Conservation (phyloP, 208 protist genomes). For the Leishmania mexicana region DNA sequence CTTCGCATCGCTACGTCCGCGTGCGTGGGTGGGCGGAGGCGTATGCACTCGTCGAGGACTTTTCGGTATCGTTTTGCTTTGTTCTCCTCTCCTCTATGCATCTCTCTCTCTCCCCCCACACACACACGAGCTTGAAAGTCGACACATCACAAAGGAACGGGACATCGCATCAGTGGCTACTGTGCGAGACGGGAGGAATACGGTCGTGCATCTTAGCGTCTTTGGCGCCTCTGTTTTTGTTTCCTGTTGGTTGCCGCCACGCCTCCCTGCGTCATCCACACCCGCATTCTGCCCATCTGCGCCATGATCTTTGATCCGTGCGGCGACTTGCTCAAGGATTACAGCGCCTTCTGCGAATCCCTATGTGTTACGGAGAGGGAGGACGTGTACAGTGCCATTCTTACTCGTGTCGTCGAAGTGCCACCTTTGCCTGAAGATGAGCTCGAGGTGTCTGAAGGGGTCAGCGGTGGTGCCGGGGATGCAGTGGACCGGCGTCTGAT, state of each 20-base stretch:
- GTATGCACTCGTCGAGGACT: background rate
- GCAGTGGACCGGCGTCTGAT: background rate
- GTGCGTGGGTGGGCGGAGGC: background rate
- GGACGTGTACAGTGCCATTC: constrained; percentile 73
- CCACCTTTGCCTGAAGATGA: constrained; percentile 5
- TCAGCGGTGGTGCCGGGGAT: background rate
- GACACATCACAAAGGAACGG: background rate
- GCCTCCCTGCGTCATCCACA: background rate
- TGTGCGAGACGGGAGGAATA: background rate
- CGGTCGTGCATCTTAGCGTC: background rate
- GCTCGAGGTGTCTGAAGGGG: background rate
- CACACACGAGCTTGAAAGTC: background rate
- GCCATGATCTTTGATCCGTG: constrained; percentile 85
- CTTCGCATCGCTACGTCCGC: background rate
- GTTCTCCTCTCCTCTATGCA: background rate
- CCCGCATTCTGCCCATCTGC: background rate
- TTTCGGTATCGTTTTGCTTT: background rate
- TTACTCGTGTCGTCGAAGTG: constrained; percentile 19
- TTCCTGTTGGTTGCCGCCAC: background rate
- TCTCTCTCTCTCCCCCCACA: background rate
- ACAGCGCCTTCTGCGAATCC: constrained; percentile 87
- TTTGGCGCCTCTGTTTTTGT: too few species aligned
- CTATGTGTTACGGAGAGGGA: constrained; percentile 83
- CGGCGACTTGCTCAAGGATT: constrained; percentile 83
- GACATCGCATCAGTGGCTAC: background rate